phyloP scores from a whole-genome alignment of 2,329 filamentous ascomycete genomes.

The Phialocephala sp. region DNA sequence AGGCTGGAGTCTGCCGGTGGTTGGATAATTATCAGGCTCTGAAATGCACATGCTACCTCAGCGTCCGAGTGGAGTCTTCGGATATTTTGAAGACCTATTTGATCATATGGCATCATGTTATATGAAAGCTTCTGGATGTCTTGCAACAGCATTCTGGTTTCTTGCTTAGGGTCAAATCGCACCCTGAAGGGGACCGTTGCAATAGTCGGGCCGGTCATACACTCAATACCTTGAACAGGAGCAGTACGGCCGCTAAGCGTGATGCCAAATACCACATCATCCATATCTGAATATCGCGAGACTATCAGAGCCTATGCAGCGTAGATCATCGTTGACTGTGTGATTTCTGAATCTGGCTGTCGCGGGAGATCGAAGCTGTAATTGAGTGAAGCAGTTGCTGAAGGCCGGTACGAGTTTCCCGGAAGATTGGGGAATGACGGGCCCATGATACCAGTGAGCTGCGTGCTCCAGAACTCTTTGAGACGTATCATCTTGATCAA shows the following conservation, averaged over 20 bases:
- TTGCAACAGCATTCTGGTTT: background rate
- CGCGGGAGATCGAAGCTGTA: too few relatives aligned
- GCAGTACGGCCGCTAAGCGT: constrained; percentile 80
- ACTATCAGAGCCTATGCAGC: background rate
- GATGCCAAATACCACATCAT: constrained; percentile 72
- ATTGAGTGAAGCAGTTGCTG: too few relatives aligned
- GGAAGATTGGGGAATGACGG: too few relatives aligned
- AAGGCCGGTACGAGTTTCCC: too few relatives aligned
- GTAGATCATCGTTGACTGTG: background rate
- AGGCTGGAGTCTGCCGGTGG: background rate
- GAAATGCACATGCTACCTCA: background rate
- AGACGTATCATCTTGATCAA: too few relatives aligned
- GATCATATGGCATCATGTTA: background rate
- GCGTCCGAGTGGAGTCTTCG: background rate
- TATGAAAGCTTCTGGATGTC: too few relatives aligned
- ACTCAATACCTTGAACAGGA: constrained; percentile 70
- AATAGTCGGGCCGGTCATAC: constrained; percentile 54
- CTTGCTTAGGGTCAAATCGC: constrained; percentile 30
- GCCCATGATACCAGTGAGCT: too few relatives aligned
- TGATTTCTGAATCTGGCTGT: background rate
- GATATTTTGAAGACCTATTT: constrained; percentile 1
- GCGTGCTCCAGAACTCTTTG: too few relatives aligned
- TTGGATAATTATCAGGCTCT: background rate
- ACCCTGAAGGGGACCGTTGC: constrained; percentile 49
- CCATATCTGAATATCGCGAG: background rate